Evolutionary conservation across 345 rosid species (phyloP), one percentile per base, ranked within the genome.

Genomic region (Dipteronia sinensis): DNA sequence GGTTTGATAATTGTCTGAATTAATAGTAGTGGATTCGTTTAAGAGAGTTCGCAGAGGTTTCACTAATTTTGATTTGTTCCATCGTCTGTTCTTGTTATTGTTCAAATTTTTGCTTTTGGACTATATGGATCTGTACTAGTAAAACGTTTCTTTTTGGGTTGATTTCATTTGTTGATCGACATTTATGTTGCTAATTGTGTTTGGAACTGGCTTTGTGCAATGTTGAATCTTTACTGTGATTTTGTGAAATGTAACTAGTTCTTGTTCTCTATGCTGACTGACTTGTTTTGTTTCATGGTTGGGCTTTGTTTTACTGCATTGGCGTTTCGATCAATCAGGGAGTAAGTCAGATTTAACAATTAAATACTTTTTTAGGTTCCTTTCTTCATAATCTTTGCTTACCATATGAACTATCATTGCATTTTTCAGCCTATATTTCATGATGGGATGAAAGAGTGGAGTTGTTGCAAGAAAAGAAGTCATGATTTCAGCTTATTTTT

Each of bases 381-480:
- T 49, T 42, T 71, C 17, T 23, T 53, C 65, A 44, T 20, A 25
- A 63, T 75, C 12, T 46, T 61, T 51, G 17, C 7, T 15, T 64
- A 29, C 16, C 10, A 44, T 17, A 12, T 34, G 79, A 68, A 65
- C 16, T 74, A 34, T 83, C 46, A 38, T 72, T 74, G 38, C 72
- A 23, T 76, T 85, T 53, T 87, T 78, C 83, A 94, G 97, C 99
- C 99, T 44, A 76, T 87, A 80, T 96, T 96, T 82, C 97, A 90
- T 63, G 98, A 96, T 71, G 99, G 98, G 78, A 94, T 86, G 90
- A 96, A 91, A 87, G 98, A 94, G 77, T 94, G 99, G 99, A 92
- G 99, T 76, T 96, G 99, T 86, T 96, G 98, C 91, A 96, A 94
- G 86, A 91, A 91, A 82, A 86, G 89, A 86, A 96, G 98, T 76